Conservation (phyloP, 495 filamentous ascomycete genomes). For the Penicillium cosmopolitanum region DNA sequence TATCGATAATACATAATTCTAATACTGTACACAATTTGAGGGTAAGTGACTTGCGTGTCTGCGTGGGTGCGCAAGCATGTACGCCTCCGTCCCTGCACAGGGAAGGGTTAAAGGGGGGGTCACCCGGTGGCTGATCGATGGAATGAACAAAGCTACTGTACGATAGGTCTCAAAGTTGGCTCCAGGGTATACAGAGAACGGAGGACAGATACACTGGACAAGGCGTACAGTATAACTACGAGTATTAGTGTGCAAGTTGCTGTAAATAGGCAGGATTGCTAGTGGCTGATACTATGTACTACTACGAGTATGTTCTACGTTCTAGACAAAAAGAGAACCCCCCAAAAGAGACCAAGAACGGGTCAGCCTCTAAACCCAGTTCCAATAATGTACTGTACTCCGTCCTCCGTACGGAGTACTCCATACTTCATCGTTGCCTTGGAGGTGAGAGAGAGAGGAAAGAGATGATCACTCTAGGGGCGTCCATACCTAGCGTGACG, state of each 20-base stretch:
- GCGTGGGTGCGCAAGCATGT: slow-evolving; percentile 28
- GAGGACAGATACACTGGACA: background rate
- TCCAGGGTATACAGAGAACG: background rate
- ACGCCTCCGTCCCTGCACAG: slow-evolving; percentile 30
- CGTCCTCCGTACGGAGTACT: too few species aligned
- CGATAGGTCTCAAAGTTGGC: too few species aligned
- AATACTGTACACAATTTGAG: background rate
- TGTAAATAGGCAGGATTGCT: too few species aligned
- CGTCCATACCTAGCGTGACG: slow-evolving; percentile 15
- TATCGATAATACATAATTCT: background rate
- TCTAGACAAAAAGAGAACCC: too few species aligned
- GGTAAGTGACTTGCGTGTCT: background rate
- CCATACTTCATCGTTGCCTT: background rate
- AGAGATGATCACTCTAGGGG: background rate
- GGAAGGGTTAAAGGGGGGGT: slow-evolving; percentile 22
- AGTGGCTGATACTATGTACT: too few species aligned
- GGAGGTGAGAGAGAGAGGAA: background rate
- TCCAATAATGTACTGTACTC: background rate
- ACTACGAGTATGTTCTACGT: too few species aligned
- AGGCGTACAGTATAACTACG: too few species aligned
- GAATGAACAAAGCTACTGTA: background rate
- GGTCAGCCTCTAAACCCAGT: background rate
- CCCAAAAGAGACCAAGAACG: background rate
- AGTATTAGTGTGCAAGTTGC: background rate
- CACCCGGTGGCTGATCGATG: slow-evolving; percentile 17